A percentile compares a stretch with the other conserved stretches of the same genome.
These are phyloP conservation scores for Silybum marianum DNA, from an alignment of 129 eudicot genomes.

Conservation along the genomic window DNA sequence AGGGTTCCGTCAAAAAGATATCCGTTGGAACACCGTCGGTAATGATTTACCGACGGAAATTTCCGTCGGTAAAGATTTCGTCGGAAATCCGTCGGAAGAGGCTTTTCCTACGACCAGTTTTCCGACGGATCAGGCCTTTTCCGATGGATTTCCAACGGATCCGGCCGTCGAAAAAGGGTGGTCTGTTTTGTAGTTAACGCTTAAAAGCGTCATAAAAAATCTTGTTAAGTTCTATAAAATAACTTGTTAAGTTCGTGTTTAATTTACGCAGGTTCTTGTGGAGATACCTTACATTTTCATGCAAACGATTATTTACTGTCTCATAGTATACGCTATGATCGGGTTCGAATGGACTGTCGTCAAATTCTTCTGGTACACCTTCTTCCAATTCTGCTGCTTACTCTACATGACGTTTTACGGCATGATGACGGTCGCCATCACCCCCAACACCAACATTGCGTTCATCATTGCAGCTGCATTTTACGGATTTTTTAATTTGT, in stretches of 20 bases:
- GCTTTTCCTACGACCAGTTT: no score
- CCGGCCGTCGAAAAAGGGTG: no score
- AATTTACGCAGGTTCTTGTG: slow-evolving; percentile 53
- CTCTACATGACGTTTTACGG: slow-evolving; percentile 80
- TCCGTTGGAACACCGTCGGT: no score
- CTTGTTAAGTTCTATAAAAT: no score
- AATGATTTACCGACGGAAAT: no score
- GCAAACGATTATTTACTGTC: slow-evolving; percentile 52
- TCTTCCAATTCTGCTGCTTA: slow-evolving; percentile 67
- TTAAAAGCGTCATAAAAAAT: background rate
- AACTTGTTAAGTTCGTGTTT: background rate
- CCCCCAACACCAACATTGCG: slow-evolving; percentile 75
- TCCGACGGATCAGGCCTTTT: no score
- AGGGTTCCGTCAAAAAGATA: no score
- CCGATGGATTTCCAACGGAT: no score
- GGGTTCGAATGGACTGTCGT: slow-evolving; percentile 75
- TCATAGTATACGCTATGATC: slow-evolving; percentile 77
- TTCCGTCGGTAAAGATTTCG: no score
- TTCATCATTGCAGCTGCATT: slow-evolving; percentile 59
- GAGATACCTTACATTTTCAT: slow-evolving; percentile 69
- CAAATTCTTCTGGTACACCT: slow-evolving; percentile 79
- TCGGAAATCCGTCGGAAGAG: no score
- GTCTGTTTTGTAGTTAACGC: no score
- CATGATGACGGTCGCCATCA: slow-evolving; percentile 85
- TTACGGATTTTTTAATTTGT: slow-evolving; percentile 63